phyloP scores from a whole-genome alignment of 73 alveolate species.

The Effrenium voratum region DNA sequence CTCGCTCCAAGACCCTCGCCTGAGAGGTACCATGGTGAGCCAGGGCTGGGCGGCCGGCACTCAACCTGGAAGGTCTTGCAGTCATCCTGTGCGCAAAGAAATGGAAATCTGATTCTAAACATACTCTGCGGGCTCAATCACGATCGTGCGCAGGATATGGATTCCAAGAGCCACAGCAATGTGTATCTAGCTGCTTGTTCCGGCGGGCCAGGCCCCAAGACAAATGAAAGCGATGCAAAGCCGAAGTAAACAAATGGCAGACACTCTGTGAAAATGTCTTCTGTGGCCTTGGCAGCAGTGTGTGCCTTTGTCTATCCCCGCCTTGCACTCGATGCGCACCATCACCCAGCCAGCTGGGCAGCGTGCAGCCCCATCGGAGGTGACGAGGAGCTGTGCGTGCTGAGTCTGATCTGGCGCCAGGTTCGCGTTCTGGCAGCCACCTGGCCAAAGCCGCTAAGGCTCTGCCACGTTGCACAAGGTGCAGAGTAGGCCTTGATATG shows the following conservation, averaged over 20 bases:
- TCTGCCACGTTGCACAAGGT: too few species aligned
- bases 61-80: constrained; percentile 34
- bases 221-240: background rate
- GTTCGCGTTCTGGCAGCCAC: background rate
- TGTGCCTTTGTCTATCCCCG: background rate
- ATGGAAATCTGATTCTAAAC: background rate
- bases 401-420: background rate
- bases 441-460: too few species aligned
- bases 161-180: too few species aligned
- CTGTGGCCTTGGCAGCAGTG: background rate
- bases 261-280: background rate
- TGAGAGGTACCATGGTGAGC: constrained; percentile 48
- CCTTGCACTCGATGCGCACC: constrained; percentile 13
- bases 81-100: background rate
- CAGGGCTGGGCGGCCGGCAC: constrained; percentile 14
- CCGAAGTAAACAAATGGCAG: background rate
- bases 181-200: too few species aligned
- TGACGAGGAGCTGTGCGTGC: background rate
- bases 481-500: background rate
- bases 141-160: too few species aligned
- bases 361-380: constrained; percentile 6
- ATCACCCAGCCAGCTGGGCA: constrained; percentile 53
- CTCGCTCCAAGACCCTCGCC: too few species aligned
- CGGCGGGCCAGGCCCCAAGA: too few species aligned
- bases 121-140: too few species aligned